Evolutionary conservation across 768 basidiomycete species (phyloP), one percentile per base, ranked within the genome.

Genomic region (Amanita jacksonii): DNA sequence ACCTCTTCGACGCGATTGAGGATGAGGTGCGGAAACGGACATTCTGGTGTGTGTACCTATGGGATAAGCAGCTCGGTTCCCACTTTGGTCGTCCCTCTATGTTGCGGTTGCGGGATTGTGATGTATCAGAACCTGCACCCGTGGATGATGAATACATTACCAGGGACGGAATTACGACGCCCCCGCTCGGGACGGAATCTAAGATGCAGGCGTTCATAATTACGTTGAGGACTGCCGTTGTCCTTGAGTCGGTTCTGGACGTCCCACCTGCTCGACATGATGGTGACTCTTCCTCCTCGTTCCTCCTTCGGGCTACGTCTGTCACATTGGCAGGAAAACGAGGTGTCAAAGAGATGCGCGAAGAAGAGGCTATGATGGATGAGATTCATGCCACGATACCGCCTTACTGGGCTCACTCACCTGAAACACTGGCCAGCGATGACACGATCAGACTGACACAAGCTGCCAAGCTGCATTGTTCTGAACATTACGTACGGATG

Each of bases 1-100:
- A 87, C 56, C 71, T 87, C 41, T 94, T 96, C 59, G 83, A 91
- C 62, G 75, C 85, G 7, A 82, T 93, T 50, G 91, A 93, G 59
- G 84, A 86, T 48, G 89, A 94, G 59, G 79, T 91, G 22, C 76
- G 92, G 46, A 94, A 93, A 62, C 80, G 91, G 52, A 94, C 92
- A 0, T 96, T 96, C 61, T 96, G 91, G 90, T 88, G 88, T 47
- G 88, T 93, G 20, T 96, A 94, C 63, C 74, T 88, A 39, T 94
- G 92, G 92, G 92, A 96, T 63, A 94, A 96, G 63, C 91, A 93
- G 55, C 77, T 91, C 5, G 70, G 79, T 8, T 84, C 86, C 46
- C 84, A 89, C 61, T 93, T 94, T 58, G 91, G 92, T 19, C 71
- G 91, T 19, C 91, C 91, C 24, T 79, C 90, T 2, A 76, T 92